A percentile compares a stretch with the other conserved stretches of the same genome.
These are phyloP conservation scores for Aaosphaeria arxii DNA, from an alignment of 2,329 filamentous ascomycete species.

Conservation along the genomic window DNA sequence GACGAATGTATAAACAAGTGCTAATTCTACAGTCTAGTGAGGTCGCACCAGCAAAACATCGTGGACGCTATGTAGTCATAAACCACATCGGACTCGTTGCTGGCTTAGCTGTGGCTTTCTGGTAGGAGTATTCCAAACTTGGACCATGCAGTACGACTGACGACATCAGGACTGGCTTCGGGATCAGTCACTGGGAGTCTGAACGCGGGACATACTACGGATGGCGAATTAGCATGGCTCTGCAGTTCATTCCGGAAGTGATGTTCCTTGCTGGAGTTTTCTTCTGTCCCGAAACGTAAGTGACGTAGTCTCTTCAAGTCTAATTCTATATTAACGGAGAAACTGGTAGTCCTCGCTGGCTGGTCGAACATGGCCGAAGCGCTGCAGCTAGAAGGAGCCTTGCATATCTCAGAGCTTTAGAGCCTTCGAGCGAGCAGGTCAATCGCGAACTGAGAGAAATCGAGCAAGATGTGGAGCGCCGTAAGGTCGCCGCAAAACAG, in stretches of 20 bases:
- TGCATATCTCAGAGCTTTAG: slow-evolving; percentile 47
- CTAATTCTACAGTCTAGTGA: slow-evolving; percentile 40
- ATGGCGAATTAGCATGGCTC: slow-evolving; percentile 53
- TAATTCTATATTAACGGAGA: background rate
- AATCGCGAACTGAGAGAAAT: slow-evolving; percentile 45
- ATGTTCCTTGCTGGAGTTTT: slow-evolving; percentile 52
- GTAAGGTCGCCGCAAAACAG: slow-evolving; percentile 33
- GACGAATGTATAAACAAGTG: background rate
- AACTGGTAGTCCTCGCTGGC: slow-evolving; percentile 46
- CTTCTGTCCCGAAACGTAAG: slow-evolving; percentile 55
- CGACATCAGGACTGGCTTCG: slow-evolving; percentile 52
- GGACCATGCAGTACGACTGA: slow-evolving; percentile 3
- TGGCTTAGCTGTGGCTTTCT: slow-evolving; percentile 54
- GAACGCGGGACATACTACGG: slow-evolving; percentile 45
- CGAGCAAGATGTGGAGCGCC: slow-evolving; percentile 41
- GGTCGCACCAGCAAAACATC: slow-evolving; percentile 52
- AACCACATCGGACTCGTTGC: slow-evolving; percentile 59
- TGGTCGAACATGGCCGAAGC: slow-evolving; percentile 50
- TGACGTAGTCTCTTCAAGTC: slow-evolving; percentile 4
- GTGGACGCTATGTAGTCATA: slow-evolving; percentile 57
- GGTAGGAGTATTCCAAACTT: slow-evolving; percentile 36
- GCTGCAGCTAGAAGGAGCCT: slow-evolving; percentile 47
- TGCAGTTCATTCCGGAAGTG: slow-evolving; percentile 52
- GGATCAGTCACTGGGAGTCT: slow-evolving; percentile 52
- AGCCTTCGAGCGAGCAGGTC: slow-evolving; percentile 34